A percentile compares a stretch with the other conserved stretches of the same genome.
Evolutionary conservation across 768 basidiomycete genomes (phyloP).

Genomic region (Auricularia sp.): DNA sequence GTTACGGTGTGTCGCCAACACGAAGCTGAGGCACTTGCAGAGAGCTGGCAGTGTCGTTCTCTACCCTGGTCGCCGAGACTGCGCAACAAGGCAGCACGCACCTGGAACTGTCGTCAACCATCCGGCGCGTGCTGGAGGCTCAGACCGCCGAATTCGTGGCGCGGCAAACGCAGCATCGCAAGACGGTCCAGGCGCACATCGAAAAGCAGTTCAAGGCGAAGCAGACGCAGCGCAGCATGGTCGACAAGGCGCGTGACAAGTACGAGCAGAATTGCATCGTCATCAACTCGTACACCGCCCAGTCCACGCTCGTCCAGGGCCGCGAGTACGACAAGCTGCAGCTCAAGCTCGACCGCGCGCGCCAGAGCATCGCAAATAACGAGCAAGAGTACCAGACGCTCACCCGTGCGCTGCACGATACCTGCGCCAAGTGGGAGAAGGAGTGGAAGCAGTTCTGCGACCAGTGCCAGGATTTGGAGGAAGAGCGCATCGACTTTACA

Average conservation of each 20-base stretch:
- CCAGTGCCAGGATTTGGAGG: constrained; percentile 90
- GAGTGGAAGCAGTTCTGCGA: constrained; percentile 96
- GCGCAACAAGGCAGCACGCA: constrained; percentile 74
- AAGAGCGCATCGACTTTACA: constrained; percentile 86
- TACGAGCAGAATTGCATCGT: constrained; percentile 88
- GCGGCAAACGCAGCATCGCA: constrained; percentile 64
- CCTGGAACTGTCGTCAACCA: constrained; percentile 58
- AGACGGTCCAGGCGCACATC: constrained; percentile 55
- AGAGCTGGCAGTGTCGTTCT: constrained; percentile 71
- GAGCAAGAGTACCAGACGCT: constrained; percentile 91
- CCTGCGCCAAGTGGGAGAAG: constrained; percentile 76
- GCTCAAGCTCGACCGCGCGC: constrained; percentile 76
- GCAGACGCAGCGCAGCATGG: constrained; percentile 75
- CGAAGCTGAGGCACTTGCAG: constrained; percentile 32
- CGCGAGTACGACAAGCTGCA: constrained; percentile 87
- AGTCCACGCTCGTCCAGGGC: constrained; percentile 84
- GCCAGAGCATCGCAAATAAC: constrained; percentile 81
- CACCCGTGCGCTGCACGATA: constrained; percentile 67
- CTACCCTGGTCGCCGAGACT: constrained; percentile 73
- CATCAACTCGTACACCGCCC: constrained; percentile 91
- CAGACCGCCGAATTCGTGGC: constrained; percentile 49
- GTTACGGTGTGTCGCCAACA: not conserved
- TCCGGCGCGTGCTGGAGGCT: constrained; percentile 67
- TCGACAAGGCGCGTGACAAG: constrained; percentile 82
- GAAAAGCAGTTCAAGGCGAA: constrained; percentile 90